phyloP scores from a whole-genome alignment of 129 eudicot genomes.

The Dittrichia graveolens region DNA sequence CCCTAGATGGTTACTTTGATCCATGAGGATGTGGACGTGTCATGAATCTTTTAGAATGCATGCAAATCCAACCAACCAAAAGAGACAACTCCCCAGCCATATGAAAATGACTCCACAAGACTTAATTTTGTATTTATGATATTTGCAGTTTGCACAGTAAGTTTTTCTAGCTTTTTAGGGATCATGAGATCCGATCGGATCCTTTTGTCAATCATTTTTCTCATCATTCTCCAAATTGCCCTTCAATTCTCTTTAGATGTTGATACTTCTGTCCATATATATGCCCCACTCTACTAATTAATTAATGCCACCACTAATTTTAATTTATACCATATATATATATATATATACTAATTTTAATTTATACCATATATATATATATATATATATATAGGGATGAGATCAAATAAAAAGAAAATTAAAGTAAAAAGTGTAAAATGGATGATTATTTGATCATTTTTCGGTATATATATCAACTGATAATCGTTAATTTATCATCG shows the following conservation, averaged over 20 bases:
- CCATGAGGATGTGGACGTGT: neutral
- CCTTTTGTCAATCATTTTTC: neutral
- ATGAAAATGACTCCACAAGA: slow-evolving; percentile 26
- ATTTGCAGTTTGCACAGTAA: neutral
- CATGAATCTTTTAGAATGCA: slow-evolving; percentile 17
- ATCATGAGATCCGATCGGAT: neutral
- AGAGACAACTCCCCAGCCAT: slow-evolving; percentile 3
- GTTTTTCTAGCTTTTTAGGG: neutral
- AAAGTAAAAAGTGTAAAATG: too few species aligned
- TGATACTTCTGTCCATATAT: slow-evolving; percentile 29
- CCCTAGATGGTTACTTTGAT: too few species aligned
- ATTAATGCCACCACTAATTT: too few species aligned
- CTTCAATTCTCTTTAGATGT: slow-evolving; percentile 13
- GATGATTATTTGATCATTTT: too few species aligned
- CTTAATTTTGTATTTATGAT: neutral
- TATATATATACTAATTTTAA: too few species aligned
- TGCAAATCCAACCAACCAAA: slow-evolving; percentile 20
- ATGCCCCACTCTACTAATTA: neutral
- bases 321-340: too few species aligned
- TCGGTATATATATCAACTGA: too few species aligned
- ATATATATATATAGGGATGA: too few species aligned
- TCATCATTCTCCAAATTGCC: slow-evolving; percentile 27
- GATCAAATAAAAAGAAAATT: too few species aligned
- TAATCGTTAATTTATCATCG: too few species aligned
- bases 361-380: too few species aligned